Base-by-base conservation (phyloP, 192 early-diverging fungal genomes). In the Gamsiella multidivaricata region DNA sequence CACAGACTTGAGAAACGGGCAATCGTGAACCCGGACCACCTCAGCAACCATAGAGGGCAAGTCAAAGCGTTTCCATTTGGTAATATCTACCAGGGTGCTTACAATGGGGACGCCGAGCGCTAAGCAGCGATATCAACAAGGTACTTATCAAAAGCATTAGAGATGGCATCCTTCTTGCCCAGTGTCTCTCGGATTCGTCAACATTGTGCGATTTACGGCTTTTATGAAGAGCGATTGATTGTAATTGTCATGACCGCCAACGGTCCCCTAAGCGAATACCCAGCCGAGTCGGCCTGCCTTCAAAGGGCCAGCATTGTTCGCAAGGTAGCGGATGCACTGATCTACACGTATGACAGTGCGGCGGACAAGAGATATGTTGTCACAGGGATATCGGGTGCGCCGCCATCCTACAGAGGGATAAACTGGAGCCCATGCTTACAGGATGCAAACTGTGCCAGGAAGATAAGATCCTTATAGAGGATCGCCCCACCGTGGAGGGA, bases 311-410 rank as follows among this genome's bases (percentile, higher is more conserved):
- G 17, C 31, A 61, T 61, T 61, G 59, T 45, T 11, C 59, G 45
- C 37, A 46, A 61, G 59, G 22, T 61, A 25, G 59, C 59, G 1
- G 59, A 61, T 20, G 43, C 59, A 33, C 28, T 61, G 29, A 6
- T 61, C 17, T 61, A 49, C 45, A 49, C 49, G 59, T 26, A 61
- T 23, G 56, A 58, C 56, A 58, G 41, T 2, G n/a, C 14, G 45
- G 28, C 59, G 18, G 26, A 45, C 14, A n/a, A 34, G 8, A 58
- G 43, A 5, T 20, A 41, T 25, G 23, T 61, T 22, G 36, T 61
- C 59, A 61, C 31, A 46, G 59, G 32, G 59, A 61, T 61, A 61
- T 61, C 45, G 26, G 59, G 22, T 43, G 45, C n/a, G 59, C 59
- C 46, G 49, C 47, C 22, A 28, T 61, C 46, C 49, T 49, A 25